Base-by-base conservation (phyloP, 768 basidiomycete genomes). In the Inosperma sp. region DNA sequence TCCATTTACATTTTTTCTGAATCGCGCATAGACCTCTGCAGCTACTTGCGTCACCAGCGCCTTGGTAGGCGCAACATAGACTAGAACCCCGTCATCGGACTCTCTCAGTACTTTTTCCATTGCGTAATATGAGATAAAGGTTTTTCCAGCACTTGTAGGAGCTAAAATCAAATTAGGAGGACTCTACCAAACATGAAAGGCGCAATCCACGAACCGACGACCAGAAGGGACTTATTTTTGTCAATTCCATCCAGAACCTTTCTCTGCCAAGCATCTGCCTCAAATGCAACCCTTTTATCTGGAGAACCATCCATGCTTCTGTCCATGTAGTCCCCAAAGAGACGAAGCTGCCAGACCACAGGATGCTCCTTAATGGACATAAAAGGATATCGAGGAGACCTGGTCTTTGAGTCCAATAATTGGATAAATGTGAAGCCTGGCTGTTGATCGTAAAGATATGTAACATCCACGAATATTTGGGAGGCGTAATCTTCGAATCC, bases 31-130 rank as follows among this genome's bases (percentile, higher is more conserved):
- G n/a, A 86, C 73, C 58, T 88, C 86, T 0, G 86, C 82, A 0
- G 84, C 82, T 22, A 85, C 79, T 57, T 88, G 86, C 29, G 73
- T 74, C 43, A 88, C 86, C 0, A 88, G 71, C 0, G 86, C 84
- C 61, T 88, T 88, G 6, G 86, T 86, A 0, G 86, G 86, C 0
- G 86, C 85, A 35, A 88, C 76, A 60, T 88, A 88, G 16, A 88
- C 79, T 29, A 88, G 60, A 34, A 88, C 72, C 0, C 81, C 84
- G 35, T 86, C 77, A 58, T 88, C 81, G 0, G 82, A 82, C 33
- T 69, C 70, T 48, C 81, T 68, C 2, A 88, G 66, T 12, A 85
- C 69, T 54, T 78, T 77, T 61, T 86, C 84, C 85, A 88, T 87
- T 0, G 86, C 85, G 56, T 86, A 86, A 62, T 75, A 88, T 2